A percentile compares a stretch with the other conserved stretches of the same genome.
These are phyloP conservation scores for Dunaliella sp. DNA, from an alignment of 139 green algal genomes.

Conservation along the genomic window DNA sequence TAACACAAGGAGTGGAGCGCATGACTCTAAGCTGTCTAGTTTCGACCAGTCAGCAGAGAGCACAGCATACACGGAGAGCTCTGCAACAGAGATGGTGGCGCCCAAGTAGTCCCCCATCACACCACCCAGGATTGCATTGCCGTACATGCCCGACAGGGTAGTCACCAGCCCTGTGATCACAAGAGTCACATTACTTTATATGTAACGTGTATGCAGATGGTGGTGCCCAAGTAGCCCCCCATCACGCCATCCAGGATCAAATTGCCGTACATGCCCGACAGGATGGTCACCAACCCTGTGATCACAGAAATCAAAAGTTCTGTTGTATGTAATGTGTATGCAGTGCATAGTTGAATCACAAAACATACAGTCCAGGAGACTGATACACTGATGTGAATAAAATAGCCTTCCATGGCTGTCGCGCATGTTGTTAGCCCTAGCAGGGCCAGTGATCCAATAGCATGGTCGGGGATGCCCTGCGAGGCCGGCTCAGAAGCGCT, in stretches of 20 bases:
- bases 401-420: too few relatives aligned
- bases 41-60: conserved; percentile 37
- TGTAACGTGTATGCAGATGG: too few relatives aligned
- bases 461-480: too few relatives aligned
- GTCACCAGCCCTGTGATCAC: conserved; percentile 33
- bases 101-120: conserved; percentile 55
- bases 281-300: conserved; percentile 22
- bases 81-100: conserved; percentile 47
- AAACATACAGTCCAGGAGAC: too few relatives aligned
- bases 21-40: conserved; percentile 13
- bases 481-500: too few relatives aligned
- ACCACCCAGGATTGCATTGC: conserved; percentile 39
- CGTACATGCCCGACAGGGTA: conserved; percentile 25
- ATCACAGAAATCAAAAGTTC: too few relatives aligned
- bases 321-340: too few relatives aligned
- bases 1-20: conserved; percentile 23
- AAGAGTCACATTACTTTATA: too few relatives aligned
- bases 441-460: too few relatives aligned
- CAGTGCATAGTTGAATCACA: too few relatives aligned
- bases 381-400: too few relatives aligned
- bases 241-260: conserved; percentile 47
- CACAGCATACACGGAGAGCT: conserved; percentile 30
- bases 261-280: conserved; percentile 32
- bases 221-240: conserved; percentile 54
- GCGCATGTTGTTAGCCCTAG: too few relatives aligned